Evolutionary conservation across 352 stramenopile species (phyloP), one percentile per base, ranked within the genome.

Genomic region (Phytophthora litchii): DNA sequence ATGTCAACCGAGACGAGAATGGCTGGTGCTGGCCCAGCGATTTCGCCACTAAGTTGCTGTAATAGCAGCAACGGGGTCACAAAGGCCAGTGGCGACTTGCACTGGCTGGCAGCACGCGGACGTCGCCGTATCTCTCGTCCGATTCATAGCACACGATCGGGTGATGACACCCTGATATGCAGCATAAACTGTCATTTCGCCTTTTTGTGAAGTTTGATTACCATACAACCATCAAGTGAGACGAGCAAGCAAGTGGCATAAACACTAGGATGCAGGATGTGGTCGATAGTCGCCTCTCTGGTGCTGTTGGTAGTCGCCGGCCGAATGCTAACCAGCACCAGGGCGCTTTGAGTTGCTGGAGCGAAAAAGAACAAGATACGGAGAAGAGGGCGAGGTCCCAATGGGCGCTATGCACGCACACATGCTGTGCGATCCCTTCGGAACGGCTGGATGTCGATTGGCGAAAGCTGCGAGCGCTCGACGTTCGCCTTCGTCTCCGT

Each of bases 1-100:
- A 65, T 70, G 60, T 69, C 60, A 64, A 69, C 53, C 51, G 60
- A 46, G 7, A 4, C 44, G 40, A 60, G 61, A 70, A 59, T 70
- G 61, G 61, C 61, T 65, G 54, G 60, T 32, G 53, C 17, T 45
- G 25, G 41, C 12, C 38, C 34, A 34, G 40, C 20, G 32, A 16
- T 14, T 23, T 16, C 27, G 12, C 14, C 12, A 1, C 42, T 47
- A 68, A 64, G 60, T 69, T 69, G 60, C 60, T 16, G 16, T 21
- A 57, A 46, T 27, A 9, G n/a, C 47, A 64, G 47, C 48, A 44
- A 29, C 44, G 16, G 49, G 46, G n/a, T 10, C 27, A 3, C 5
- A 17, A 4, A n/a, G 19, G 35, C 31, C 9, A 35, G 8, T 35
- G 35, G 44, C 52, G 29, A 51, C 45, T 37, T 34, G 59, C 52